Conservation (phyloP, 2,329 filamentous ascomycete species). For the Aspergillus bombycis region DNA sequence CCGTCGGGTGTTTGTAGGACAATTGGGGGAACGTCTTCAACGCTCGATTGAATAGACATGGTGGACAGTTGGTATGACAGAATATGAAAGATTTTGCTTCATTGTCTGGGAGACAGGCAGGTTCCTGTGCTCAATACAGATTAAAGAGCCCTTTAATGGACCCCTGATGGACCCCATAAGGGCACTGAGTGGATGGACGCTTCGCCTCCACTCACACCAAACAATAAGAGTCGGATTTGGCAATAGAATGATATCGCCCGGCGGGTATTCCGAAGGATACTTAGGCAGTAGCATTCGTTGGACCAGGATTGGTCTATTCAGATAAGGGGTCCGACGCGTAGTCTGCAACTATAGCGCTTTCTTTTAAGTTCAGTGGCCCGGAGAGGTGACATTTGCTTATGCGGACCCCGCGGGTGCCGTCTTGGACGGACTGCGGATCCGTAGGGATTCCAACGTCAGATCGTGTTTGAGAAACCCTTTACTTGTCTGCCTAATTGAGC, state of each 20-base stretch:
- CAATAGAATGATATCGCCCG: not conserved
- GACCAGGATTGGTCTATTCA: not conserved
- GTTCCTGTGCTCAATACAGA: not conserved
- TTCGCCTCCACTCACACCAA: not conserved
- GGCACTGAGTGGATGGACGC: not conserved
- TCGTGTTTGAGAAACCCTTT: not conserved
- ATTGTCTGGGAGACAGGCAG: not conserved
- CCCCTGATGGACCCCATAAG: not conserved
- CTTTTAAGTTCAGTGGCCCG: too few relatives aligned
- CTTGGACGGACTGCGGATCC: not conserved
- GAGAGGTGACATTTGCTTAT: not conserved
- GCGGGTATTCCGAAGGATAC: not conserved
- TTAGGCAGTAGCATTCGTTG: conserved; percentile 11
- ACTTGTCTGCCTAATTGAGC: conserved; percentile 3
- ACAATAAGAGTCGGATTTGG: not conserved
- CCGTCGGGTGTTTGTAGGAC: not conserved
- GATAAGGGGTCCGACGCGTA: not conserved
- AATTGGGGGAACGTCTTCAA: not conserved
- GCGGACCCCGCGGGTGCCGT: not conserved
- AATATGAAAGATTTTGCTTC: not conserved
- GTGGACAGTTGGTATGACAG: not conserved
- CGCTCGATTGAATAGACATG: not conserved
- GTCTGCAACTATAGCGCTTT: not conserved
- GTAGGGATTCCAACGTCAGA: not conserved
- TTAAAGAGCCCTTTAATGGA: not conserved